These are phyloP conservation scores for Corynespora cassiicola DNA, from an alignment of 2,329 filamentous ascomycete species.

Conservation along the genomic window DNA sequence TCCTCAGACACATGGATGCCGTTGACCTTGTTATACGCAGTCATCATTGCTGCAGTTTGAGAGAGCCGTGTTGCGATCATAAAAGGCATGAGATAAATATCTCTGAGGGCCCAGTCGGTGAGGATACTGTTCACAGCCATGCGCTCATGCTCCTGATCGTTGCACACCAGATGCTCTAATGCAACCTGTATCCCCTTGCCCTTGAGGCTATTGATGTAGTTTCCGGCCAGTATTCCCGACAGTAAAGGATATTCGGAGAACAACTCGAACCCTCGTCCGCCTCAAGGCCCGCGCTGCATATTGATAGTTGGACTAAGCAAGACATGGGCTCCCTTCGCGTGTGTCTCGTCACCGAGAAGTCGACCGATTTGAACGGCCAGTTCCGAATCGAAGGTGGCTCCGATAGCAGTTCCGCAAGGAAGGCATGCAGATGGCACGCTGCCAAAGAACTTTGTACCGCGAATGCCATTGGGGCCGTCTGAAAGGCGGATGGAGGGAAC, in stretches of 20 bases:
- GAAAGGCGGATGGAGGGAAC: too few relatives aligned
- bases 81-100: slow-evolving; percentile 35
- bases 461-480: slow-evolving; percentile 71
- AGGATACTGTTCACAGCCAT: slow-evolving; percentile 70
- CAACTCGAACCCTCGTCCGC: slow-evolving; percentile 76
- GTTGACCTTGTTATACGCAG: too few relatives aligned
- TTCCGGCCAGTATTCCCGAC: too few relatives aligned
- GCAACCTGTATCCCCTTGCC: too few relatives aligned
- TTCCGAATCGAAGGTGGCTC: slow-evolving; percentile 73
- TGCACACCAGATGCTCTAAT: too few relatives aligned
- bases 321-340: slow-evolving; percentile 72
- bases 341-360: slow-evolving; percentile 70
- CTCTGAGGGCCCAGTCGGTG: slow-evolving; percentile 61
- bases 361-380: slow-evolving; percentile 69
- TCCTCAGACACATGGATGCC: too few relatives aligned
- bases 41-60: too few relatives aligned
- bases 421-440: slow-evolving; percentile 69
- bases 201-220: too few relatives aligned
- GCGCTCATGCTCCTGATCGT: too few relatives aligned
- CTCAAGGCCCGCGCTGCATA: slow-evolving; percentile 76
- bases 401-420: slow-evolving; percentile 70
- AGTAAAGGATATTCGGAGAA: slow-evolving; percentile 72
- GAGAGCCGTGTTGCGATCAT: not conserved
- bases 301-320: slow-evolving; percentile 76
- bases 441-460: slow-evolving; percentile 66